Evolutionary conservation across 306 rosid species (phyloP).

Genomic region (Vigna mungo): DNA sequence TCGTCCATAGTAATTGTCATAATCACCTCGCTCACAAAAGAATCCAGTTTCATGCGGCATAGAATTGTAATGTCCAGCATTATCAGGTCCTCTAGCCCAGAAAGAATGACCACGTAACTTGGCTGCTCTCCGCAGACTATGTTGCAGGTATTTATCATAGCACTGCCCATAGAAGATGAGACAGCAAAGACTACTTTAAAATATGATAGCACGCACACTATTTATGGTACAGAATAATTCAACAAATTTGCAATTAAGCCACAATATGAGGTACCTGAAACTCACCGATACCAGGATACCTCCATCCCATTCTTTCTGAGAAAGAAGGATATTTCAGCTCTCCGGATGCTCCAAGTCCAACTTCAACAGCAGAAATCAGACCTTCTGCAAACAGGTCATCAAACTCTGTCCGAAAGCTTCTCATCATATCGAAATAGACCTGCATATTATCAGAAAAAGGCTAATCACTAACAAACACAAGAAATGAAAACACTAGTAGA

Average conservation of each 20-base stretch:
- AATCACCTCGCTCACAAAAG: slow-evolving; percentile 96
- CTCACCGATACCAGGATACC: slow-evolving; percentile 99
- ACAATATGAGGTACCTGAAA: slow-evolving; percentile 83
- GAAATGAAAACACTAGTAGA: slow-evolving; percentile 12
- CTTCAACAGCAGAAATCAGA: slow-evolving; percentile 77
- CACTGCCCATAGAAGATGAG: slow-evolving; percentile 63
- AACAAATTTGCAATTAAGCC: slow-evolving; percentile 32
- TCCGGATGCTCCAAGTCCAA: slow-evolving; percentile 95
- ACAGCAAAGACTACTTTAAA: slow-evolving; percentile 42
- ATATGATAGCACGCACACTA: slow-evolving; percentile 8
- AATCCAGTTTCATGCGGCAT: slow-evolving; percentile 94
- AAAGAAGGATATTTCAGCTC: slow-evolving; percentile 97
- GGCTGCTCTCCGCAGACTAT: slow-evolving; percentile 84
- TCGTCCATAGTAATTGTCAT: slow-evolving; percentile 97
- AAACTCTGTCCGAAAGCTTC: slow-evolving; percentile 96
- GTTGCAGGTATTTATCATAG: slow-evolving; percentile 87
- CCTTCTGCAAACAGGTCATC: slow-evolving; percentile 87
- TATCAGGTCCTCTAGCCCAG: slow-evolving; percentile 98
- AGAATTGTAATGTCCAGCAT: slow-evolving; percentile 92
- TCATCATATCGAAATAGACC: slow-evolving; percentile 98
- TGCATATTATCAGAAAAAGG: slow-evolving; percentile 49
- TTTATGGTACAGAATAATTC: slow-evolving; percentile 21
- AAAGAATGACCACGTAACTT: slow-evolving; percentile 89
- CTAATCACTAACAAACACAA: slow-evolving; percentile 39
- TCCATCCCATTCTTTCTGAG: slow-evolving; percentile 95